Base-by-base conservation (phyloP, 352 stramenopile species). In the Phytophthora chlamydospora region DNA sequence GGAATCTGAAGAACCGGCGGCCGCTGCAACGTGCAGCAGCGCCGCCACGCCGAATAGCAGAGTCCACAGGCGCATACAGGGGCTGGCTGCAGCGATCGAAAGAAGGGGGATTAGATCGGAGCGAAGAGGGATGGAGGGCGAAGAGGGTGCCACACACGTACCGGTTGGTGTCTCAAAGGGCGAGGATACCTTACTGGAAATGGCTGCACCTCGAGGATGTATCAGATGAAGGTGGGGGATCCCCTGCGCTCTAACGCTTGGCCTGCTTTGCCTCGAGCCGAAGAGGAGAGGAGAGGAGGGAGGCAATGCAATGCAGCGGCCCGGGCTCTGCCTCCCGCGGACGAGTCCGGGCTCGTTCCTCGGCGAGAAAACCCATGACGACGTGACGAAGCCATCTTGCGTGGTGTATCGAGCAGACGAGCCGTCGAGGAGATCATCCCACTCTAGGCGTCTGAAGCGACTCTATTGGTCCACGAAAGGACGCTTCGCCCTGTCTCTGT, bases 271-370 rank as follows among this genome's bases (percentile, higher is more conserved):
- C 24, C 24, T 27, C 24, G 8, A 10, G 36, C 38, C 31, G 21
- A 51, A 19, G 33, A 44, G 55, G n/a, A 45, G 21, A 13, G 9
- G 42, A 36, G 17, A 35, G 9, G 24, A 41, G 33, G 27, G 29
- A 44, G 55, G 6, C 3, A 40, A 54, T 43, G 38, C 33, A 39
- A 35, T 61, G 41, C 21, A 49, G 45, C 5, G 19, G 33, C 24
- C 24, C 24, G 4, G 24, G 24, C 24, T 27, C 24, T 27, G 34
- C 10, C n/a, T 38, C 42, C 47, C 29, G 55, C 39, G 41, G 54
- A 68, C 53, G 51, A 58, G 42, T 74, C 60, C 54, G 44, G 55
- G 66, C 66, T 33, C 51, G 43, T 75, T 75, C 66, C 56, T 35
- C 17, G 49, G 12, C 40, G 42, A 53, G 54, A 70, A 66, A 73